These are phyloP conservation scores for Taxawa tesnikishii DNA, from an alignment of 2,329 filamentous ascomycete genomes.

Conservation along the genomic window DNA sequence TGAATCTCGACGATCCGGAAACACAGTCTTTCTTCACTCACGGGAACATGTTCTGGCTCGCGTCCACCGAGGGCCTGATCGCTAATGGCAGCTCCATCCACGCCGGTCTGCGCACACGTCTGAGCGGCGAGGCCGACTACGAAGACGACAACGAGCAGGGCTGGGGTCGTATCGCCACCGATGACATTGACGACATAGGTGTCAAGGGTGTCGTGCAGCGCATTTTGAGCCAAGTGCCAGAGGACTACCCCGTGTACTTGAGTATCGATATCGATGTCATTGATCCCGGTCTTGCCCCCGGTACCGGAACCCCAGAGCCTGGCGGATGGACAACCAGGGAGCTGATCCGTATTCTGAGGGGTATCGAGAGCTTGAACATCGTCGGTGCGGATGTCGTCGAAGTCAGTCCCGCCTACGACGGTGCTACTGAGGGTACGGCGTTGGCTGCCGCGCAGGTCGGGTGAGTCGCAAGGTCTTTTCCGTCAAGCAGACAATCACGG, in stretches of 20 bases:
- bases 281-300: slow-evolving; percentile 54
- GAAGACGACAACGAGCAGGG: slow-evolving; percentile 61
- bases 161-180: slow-evolving; percentile 67
- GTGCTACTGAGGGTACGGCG: slow-evolving; percentile 65
- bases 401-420: slow-evolving; percentile 76
- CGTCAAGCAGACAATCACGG: too few relatives aligned
- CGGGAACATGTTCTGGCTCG: slow-evolving; percentile 86
- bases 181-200: slow-evolving; percentile 79
- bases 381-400: slow-evolving; percentile 88
- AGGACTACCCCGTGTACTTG: slow-evolving; percentile 68
- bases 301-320: slow-evolving; percentile 79
- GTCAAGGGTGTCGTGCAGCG: slow-evolving; percentile 54
- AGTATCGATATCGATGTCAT: slow-evolving; percentile 73
- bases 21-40: slow-evolving; percentile 71
- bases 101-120: slow-evolving; percentile 67
- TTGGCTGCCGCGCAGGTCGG: slow-evolving; percentile 73
- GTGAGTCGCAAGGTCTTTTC: too few relatives aligned
- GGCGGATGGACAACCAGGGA: slow-evolving; percentile 87
- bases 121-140: slow-evolving; percentile 58
- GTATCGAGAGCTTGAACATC: slow-evolving; percentile 70
- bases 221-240: slow-evolving; percentile 60
- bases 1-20: slow-evolving; percentile 33
- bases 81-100: slow-evolving; percentile 65
- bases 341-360: slow-evolving; percentile 69
- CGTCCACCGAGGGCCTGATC: slow-evolving; percentile 67